Evolutionary conservation across 2,329 filamentous ascomycete genomes (phyloP).

Genomic region (Fusarium sp.): DNA sequence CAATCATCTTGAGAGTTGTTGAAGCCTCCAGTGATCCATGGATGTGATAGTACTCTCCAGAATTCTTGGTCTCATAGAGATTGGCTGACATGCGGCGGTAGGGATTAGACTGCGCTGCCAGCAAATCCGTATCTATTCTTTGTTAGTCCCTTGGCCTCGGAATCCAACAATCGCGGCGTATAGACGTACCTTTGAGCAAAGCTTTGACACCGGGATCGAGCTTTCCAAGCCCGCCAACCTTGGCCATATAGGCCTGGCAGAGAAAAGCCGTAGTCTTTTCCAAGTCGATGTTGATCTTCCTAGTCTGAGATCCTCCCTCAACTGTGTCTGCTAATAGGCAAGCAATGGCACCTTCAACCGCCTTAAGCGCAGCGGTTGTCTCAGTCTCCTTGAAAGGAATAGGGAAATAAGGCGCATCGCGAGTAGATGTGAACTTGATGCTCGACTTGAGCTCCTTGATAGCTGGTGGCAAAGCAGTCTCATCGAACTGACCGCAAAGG

Average conservation of each 20-base stretch:
- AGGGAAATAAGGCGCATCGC: constrained; percentile 56
- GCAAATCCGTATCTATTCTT: constrained; percentile 73
- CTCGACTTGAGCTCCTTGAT: constrained; percentile 38
- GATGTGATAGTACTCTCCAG: constrained; percentile 78
- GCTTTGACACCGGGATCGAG: constrained; percentile 50
- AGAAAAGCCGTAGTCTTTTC: constrained; percentile 58
- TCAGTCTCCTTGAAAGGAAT: constrained; percentile 62
- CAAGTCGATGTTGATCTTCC: constrained; percentile 47
- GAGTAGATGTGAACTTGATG: constrained; percentile 49
- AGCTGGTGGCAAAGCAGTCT: constrained; percentile 44
- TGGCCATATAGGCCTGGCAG: constrained; percentile 51
- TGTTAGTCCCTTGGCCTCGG: not conserved
- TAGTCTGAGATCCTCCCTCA: constrained; percentile 12
- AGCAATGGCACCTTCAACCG: constrained; percentile 53
- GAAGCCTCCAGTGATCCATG: constrained; percentile 80
- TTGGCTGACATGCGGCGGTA: constrained; percentile 80
- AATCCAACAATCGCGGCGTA: not conserved
- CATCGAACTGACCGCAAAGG: constrained; percentile 42
- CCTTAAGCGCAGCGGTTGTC: constrained; percentile 56
- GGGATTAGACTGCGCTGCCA: constrained; percentile 75
- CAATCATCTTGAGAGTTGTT: constrained; percentile 76
- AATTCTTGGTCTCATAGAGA: constrained; percentile 74
- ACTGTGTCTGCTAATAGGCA: constrained; percentile 47
- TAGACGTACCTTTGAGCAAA: constrained; percentile 45
- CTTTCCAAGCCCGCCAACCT: constrained; percentile 53